Percentiles rank a stretch among this genome's conserved stretches.
Conservation (phyloP, 1,284 basidiomycete genomes). For the Cutaneotrichosporon mucoides region DNA sequence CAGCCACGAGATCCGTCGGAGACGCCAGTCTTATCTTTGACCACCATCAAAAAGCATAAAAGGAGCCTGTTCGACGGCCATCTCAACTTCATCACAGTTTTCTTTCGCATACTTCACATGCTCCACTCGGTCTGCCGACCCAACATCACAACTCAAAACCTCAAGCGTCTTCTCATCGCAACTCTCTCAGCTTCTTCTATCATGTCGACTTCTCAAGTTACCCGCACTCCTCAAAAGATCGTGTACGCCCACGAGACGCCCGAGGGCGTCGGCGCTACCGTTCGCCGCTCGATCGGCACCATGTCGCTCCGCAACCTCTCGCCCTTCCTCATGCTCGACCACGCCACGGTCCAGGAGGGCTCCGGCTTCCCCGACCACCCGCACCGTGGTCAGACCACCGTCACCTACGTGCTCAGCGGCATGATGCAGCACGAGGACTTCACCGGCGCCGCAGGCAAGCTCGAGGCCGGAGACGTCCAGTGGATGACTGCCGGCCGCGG, state of each 20-base stretch:
- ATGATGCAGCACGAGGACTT: conserved; percentile 78
- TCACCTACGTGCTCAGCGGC: conserved; percentile 71
- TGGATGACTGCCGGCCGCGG: conserved; percentile 84
- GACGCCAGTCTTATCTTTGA: too few species aligned
- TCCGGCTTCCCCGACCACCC: conserved; percentile 66
- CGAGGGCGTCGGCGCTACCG: conserved; percentile 83
- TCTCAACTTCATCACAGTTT: conserved; percentile 4
- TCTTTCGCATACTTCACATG: background rate
- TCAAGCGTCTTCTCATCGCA: conserved; percentile 7
- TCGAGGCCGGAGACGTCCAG: conserved; percentile 81
- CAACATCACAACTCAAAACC: background rate
- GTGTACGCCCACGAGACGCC: conserved; percentile 71
- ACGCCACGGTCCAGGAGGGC: conserved; percentile 42
- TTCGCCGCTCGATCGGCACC: conserved; percentile 82
- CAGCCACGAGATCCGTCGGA: background rate
- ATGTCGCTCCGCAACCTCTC: conserved; percentile 70
- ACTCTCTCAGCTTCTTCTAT: conserved; percentile 3
- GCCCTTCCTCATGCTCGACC: conserved; percentile 76
- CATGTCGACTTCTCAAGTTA: conserved; percentile 4
- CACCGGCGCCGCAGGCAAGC: conserved; percentile 72
- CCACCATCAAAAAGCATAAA: conserved; percentile 9
- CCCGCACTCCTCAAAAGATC: conserved; percentile 64
- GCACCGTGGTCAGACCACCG: conserved; percentile 71
- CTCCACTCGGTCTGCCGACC: conserved; percentile 1
- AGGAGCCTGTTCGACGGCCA: background rate